Percentiles rank a stretch among this genome's conserved stretches.
Evolutionary conservation across 768 basidiomycete genomes (phyloP).

Genomic region (Xerocomus brunneocitrinus): DNA sequence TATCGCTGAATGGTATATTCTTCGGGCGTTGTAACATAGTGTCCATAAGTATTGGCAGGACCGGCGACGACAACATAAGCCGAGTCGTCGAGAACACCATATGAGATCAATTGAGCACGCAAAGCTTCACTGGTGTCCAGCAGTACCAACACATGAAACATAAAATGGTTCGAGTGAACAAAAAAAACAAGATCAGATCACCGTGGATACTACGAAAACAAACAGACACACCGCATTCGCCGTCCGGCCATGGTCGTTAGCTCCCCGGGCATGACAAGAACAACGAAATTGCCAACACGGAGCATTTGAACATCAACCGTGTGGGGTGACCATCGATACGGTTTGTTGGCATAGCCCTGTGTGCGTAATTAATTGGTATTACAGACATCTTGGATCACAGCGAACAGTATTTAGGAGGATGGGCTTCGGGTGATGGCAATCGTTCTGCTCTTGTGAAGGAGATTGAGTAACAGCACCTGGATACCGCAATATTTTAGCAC

Average conservation of each 20-base stretch:
- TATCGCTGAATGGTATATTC: conserved; percentile 74
- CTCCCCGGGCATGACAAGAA: conserved; percentile 74
- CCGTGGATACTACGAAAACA: background rate
- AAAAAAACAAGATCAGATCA: conserved; percentile 2
- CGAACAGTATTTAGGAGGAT: conserved; percentile 62
- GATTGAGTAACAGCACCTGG: conserved; percentile 50
- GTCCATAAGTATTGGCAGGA: conserved; percentile 77
- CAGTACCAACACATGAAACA: background rate
- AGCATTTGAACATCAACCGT: conserved; percentile 76
- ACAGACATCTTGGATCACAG: background rate
- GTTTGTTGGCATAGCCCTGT: conserved; percentile 59
- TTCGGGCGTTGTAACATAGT: conserved; percentile 69
- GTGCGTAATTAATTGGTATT: conserved; percentile 15
- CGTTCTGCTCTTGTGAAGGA: conserved; percentile 56
- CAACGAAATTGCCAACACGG: conserved; percentile 70
- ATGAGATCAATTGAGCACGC: conserved; percentile 57
- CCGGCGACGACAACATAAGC: conserved; percentile 77
- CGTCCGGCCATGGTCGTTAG: conserved; percentile 81
- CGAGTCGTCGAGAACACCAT: conserved; percentile 57
- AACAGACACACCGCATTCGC: conserved; percentile 55
- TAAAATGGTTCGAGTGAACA: background rate
- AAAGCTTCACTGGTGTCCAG: conserved; percentile 52
- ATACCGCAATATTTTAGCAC: background rate
- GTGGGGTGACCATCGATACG: conserved; percentile 72
- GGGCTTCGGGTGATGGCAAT: conserved; percentile 75